Evolutionary conservation across 805 yeast species (phyloP), one percentile per base, ranked within the genome.

Genomic region (Starmerella kuoi): DNA sequence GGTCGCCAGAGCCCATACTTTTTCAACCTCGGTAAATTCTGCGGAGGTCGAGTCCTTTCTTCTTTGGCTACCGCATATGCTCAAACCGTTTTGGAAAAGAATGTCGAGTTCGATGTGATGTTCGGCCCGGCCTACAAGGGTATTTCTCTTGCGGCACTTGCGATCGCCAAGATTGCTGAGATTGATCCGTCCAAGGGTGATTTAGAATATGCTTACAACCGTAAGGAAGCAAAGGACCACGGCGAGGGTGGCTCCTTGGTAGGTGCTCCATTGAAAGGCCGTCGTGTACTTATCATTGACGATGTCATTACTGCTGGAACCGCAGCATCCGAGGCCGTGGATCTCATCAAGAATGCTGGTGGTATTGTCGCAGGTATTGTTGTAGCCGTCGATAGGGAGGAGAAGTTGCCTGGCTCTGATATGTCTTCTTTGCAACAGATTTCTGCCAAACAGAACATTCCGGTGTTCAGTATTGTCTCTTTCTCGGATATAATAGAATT

Each of bases 81-180:
- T 24, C 71, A 74, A 45, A 81, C 95, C 23, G 88, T 88, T 51
- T 77, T 87, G 52, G 76, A 73, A 37, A 73, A 88, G 0, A 88
- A 80, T 5, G 57, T 88, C 38, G 79, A 86, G 59, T 87, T 88
- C 55, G 97, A 88, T 56, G 77, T 91, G 33, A 66, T 88, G 42
- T 88, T 88, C 58, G 98, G 98, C 6, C 98, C 98, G 9, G 98
- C 98, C 23, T 88, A 88, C 65, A 91, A 91, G 66, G 98, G 98
- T 17, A 88, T 88, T 54, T 94, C 98, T 19, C 70, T 88, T 44
- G 94, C 94, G 40, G 94, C 97, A 4, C 73, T 88, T 48, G 85
- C 95, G 14, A 85, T 82, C 45, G 88, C 91, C 45, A 88, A 91
- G 62, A 70, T 91, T 47, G 91, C 88, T 28, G 97, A 91, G 64